Percentiles rank a stretch among this genome's conserved stretches.
Conservation (phyloP, 2,329 filamentous ascomycete species). For the Clonostachys chloroleuca region DNA sequence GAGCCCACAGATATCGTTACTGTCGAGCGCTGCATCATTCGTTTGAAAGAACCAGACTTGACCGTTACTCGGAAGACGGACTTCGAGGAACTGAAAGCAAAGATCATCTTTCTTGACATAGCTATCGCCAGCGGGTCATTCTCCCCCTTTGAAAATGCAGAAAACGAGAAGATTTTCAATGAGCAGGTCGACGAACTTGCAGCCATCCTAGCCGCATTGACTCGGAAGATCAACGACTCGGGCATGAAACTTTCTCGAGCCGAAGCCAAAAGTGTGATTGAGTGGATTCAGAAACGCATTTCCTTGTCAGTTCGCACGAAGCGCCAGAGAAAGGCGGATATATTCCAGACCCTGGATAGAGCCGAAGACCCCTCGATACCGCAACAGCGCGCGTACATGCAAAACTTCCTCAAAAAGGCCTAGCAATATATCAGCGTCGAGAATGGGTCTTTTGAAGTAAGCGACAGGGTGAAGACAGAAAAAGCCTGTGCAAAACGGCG, state of each 20-base stretch:
- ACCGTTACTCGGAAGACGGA: slow-evolving; percentile 52
- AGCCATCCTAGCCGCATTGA: slow-evolving; percentile 50
- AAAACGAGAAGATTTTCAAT: slow-evolving; percentile 56
- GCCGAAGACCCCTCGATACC: slow-evolving; percentile 30
- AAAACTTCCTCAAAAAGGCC: slow-evolving; percentile 31
- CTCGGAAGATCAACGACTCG: slow-evolving; percentile 64
- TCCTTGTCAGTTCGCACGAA: slow-evolving; percentile 66
- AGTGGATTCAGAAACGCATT: slow-evolving; percentile 71
- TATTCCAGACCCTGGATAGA: slow-evolving; percentile 31
- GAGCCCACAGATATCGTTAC: slow-evolving; percentile 34
- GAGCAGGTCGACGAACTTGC: slow-evolving; percentile 64
- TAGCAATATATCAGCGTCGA: no score
- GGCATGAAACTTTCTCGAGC: slow-evolving; percentile 69
- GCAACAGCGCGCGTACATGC: slow-evolving; percentile 45
- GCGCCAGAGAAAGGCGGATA: slow-evolving; percentile 45
- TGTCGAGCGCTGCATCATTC: slow-evolving; percentile 36
- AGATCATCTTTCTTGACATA: slow-evolving; percentile 67
- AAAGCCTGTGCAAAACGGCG: no score
- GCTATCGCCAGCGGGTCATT: slow-evolving; percentile 61
- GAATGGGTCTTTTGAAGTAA: no score
- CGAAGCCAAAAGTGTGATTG: slow-evolving; percentile 72
- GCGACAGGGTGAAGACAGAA: no score
- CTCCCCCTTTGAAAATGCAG: slow-evolving; percentile 14
- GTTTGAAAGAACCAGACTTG: slow-evolving; percentile 45
- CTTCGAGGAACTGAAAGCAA: slow-evolving; percentile 63